Base-by-base conservation (phyloP, 2,329 filamentous ascomycete species). In the Cladosporium colombiae region DNA sequence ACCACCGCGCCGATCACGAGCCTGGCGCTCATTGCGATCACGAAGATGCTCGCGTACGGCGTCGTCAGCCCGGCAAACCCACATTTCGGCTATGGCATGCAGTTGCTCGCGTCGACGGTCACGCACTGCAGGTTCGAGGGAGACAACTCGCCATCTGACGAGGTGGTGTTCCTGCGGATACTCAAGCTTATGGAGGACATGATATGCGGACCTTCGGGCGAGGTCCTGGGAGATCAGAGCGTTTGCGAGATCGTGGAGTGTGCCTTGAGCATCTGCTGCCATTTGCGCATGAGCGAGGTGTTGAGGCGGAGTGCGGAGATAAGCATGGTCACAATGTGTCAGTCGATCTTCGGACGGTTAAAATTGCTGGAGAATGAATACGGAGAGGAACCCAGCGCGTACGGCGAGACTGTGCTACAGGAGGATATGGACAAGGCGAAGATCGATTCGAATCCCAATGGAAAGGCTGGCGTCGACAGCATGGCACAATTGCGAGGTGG, bases 161-260 rank as follows among this genome's bases (percentile, higher is more conserved):
- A 99, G 78, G 93, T 98, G 62, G 96, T 99, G 16, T 85, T 98
- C 64, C 82, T 98, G 65, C 90, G 96, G 80, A 98, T 99, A 73
- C 80, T 99, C 67, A 95, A 97, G 76, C 85, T 99, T 56, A 99
- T 99, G 95, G 95, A 99, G 79, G 91, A 93, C 74, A 97, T 99
- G 91, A 89, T 99, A 73, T 96, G 93, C 18, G 92, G 95, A 0
- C 92, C 93, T 0, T 93, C 94, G 33, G 95, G 95, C 44, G 90
- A 96, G 70, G 87, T 98, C 13, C 82, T 99, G n/a, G 96, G 94
- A 66, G 95, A 99, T 74, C 94, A 98, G 80, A 98, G 94, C 75
- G 93, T 99, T 13, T 99, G 96, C 76, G 93, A 97, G 77, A 98
- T 99, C 93, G 98, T 99, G 94, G 95, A 97, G 77, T 94, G 93